These are phyloP conservation scores for Colletotrichum spaethianum DNA, from an alignment of 2,329 filamentous ascomycete genomes.

Conservation along the genomic window DNA sequence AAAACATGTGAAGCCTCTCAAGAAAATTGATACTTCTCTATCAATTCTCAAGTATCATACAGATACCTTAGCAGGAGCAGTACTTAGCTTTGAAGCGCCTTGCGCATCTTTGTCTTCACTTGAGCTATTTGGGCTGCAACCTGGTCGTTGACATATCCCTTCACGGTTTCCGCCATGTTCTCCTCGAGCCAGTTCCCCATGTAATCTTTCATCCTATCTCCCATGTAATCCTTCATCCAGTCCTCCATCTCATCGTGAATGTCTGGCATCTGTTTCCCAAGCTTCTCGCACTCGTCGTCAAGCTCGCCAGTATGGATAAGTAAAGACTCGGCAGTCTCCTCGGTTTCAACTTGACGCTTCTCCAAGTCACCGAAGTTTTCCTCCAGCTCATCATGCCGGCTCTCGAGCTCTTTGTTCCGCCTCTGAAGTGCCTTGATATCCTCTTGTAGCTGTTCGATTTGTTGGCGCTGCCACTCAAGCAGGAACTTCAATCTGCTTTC, in stretches of 20 bases:
- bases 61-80: too few relatives aligned
- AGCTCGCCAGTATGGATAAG: background rate
- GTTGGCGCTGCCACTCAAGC: background rate
- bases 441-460: background rate
- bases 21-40: too few relatives aligned
- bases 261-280: constrained; percentile 4
- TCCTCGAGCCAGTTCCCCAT: background rate
- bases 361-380: background rate
- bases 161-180: background rate
- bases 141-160: background rate
- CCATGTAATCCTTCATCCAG: background rate
- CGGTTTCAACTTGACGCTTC: background rate
- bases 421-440: background rate
- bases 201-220: constrained; percentile 1
- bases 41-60: too few relatives aligned
- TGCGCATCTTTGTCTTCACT: background rate
- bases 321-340: background rate
- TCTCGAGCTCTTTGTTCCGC: background rate
- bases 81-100: constrained; percentile 2
- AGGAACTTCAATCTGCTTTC: background rate
- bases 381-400: background rate
- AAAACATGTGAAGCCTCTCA: too few relatives aligned
- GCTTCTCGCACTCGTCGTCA: background rate
- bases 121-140: background rate
- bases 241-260: background rate